Conservation (phyloP, 305 asterid genomes). For the Fraxinus angustifolia region DNA sequence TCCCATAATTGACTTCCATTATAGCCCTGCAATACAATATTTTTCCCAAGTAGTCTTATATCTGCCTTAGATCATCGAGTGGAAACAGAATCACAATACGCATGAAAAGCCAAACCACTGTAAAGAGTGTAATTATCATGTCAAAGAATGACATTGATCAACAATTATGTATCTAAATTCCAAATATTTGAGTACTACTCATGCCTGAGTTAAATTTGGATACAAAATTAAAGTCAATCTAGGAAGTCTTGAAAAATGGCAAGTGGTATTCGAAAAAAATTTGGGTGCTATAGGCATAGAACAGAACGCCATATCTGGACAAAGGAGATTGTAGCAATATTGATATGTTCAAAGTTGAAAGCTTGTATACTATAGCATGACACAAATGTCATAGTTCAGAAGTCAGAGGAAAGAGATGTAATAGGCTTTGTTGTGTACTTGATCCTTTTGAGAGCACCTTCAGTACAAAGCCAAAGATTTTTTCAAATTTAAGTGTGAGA, state of each 20-base stretch:
- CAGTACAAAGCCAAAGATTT: not conserved
- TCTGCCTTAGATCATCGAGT: constrained; percentile 15
- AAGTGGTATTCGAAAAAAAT: not conserved
- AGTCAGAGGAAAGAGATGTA: not conserved
- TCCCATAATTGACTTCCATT: constrained; percentile 98
- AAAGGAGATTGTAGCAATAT: not conserved
- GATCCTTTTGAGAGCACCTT: constrained; percentile 6
- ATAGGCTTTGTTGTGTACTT: not conserved
- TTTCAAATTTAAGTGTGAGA: not conserved
- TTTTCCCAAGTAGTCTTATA: not conserved
- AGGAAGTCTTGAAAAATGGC: not conserved
- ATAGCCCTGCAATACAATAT: constrained; percentile 64
- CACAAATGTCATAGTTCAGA: not conserved
- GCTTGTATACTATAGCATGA: not conserved
- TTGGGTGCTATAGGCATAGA: not conserved
- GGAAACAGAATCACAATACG: not conserved
- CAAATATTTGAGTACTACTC: constrained; percentile 17
- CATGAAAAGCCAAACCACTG: constrained; percentile 4
- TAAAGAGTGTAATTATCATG: not conserved
- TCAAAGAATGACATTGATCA: not conserved
- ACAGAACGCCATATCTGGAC: not conserved
- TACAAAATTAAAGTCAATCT: not conserved
- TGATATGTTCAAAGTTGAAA: not conserved
- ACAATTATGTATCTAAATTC: constrained; percentile 4
- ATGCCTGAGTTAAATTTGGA: not conserved